Conservation (phyloP, 805 yeast species). For the Ascoidea asiatica region DNA sequence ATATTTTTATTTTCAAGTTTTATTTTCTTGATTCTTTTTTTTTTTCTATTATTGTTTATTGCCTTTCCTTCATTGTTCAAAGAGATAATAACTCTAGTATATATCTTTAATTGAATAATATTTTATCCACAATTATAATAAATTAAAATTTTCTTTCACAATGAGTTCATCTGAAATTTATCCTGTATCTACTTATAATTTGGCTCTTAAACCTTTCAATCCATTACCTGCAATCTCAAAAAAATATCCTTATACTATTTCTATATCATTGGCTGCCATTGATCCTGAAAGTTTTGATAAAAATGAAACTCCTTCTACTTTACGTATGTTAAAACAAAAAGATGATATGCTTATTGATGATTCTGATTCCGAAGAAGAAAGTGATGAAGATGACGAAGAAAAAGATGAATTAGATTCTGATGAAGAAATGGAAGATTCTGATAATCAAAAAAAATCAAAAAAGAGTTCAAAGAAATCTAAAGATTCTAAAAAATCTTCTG, state of each 20-base stretch:
- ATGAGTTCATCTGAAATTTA: too few species aligned
- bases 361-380: constrained; percentile 30
- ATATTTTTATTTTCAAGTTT: too few species aligned
- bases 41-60: too few species aligned
- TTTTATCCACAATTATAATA: too few species aligned
- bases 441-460: constrained; percentile 48
- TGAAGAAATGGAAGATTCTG: constrained; percentile 58
- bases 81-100: too few species aligned
- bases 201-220: constrained; percentile 74
- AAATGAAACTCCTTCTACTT: constrained; percentile 71
- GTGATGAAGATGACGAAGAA: constrained; percentile 52
- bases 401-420: constrained; percentile 30
- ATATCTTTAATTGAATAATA: too few species aligned
- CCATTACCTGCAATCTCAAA: constrained; percentile 81
- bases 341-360: constrained; percentile 34
- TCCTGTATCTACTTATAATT: constrained; percentile 82
- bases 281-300: constrained; percentile 84
- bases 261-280: constrained; percentile 88
- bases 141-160: too few species aligned
- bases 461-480: constrained; percentile 37
- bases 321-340: constrained; percentile 68
- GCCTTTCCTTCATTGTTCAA: too few species aligned
- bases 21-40: too few species aligned
- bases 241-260: constrained; percentile 79
- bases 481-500: constrained; percentile 26